Evolutionary conservation across 1,284 basidiomycete species (phyloP).

Genomic region (Amylostereum chailletii): DNA sequence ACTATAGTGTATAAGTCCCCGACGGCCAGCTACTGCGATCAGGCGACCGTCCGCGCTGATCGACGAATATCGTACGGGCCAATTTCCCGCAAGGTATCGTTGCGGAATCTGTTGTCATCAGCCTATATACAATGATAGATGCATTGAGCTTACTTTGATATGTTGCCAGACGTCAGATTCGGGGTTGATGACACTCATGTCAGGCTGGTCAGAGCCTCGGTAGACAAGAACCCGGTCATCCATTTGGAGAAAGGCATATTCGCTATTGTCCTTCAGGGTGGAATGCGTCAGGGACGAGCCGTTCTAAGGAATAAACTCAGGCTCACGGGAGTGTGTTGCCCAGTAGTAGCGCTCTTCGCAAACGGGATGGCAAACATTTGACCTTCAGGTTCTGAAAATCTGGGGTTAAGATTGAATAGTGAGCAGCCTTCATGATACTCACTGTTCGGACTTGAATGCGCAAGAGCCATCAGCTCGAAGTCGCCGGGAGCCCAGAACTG

Average conservation of each 20-base stretch:
- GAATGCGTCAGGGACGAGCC: background rate
- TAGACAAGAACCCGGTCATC: constrained; percentile 95
- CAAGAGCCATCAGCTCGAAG: constrained; percentile 74
- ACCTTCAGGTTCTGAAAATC: constrained; percentile 40
- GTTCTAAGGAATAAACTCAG: constrained; percentile 1
- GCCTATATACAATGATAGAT: background rate
- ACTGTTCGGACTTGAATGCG: constrained; percentile 42
- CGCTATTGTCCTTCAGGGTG: constrained; percentile 70
- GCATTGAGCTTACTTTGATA: constrained; percentile 55
- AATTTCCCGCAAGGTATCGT: constrained; percentile 82
- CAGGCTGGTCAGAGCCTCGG: constrained; percentile 93
- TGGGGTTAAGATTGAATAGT: background rate
- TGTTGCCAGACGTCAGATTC: constrained; percentile 98
- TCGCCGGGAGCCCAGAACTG: constrained; percentile 92
- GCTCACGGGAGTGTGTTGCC: constrained; percentile 82
- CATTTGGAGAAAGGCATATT: constrained; percentile 92
- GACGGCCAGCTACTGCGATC: constrained; percentile 87
- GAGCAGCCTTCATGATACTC: constrained; percentile 13
- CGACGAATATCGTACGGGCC: constrained; percentile 92
- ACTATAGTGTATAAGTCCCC: constrained; percentile 92
- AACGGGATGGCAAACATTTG: constrained; percentile 87
- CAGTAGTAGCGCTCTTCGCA: constrained; percentile 89
- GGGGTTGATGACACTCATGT: constrained; percentile 98
- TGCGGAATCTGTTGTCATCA: constrained; percentile 63
- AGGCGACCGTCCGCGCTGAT: constrained; percentile 88